A percentile compares a stretch with the other conserved stretches of the same genome.
These are phyloP conservation scores for Metschnikowia baotianmanensis DNA, from an alignment of 805 yeast genomes.

Conservation along the genomic window DNA sequence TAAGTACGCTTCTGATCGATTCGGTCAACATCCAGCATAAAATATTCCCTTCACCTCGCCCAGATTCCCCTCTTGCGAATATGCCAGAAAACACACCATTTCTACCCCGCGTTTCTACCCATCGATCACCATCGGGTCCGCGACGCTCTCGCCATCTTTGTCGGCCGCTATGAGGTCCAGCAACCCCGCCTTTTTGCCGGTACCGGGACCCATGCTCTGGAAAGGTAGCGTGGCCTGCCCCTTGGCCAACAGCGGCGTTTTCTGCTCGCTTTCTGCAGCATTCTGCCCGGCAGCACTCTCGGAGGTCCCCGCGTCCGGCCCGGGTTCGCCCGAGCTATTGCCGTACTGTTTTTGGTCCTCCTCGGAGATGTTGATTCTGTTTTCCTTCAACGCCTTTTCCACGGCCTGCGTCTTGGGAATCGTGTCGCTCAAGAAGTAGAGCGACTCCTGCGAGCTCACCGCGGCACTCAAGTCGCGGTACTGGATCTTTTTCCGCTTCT, in stretches of 20 bases:
- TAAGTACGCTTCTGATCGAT: no score
- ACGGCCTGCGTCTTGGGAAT: slow-evolving; percentile 62
- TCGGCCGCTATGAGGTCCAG: slow-evolving; percentile 29
- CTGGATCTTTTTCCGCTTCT: slow-evolving; percentile 63
- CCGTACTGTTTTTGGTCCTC: slow-evolving; percentile 14
- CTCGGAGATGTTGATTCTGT: slow-evolving; percentile 29
- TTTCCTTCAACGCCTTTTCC: slow-evolving; percentile 45
- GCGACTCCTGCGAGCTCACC: slow-evolving; percentile 55
- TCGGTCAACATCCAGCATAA: background rate
- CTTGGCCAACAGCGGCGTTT: background rate
- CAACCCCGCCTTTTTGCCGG: slow-evolving; percentile 33
- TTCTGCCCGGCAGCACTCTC: slow-evolving; percentile 4
- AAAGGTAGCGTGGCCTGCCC: slow-evolving; percentile 43
- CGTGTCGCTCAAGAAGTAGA: slow-evolving; percentile 61
- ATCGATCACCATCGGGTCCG: slow-evolving; percentile 13
- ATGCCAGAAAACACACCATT: no score
- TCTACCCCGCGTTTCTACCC: slow-evolving; percentile 1
- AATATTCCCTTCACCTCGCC: no score
- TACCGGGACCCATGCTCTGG: slow-evolving; percentile 7
- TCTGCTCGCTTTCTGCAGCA: slow-evolving; percentile 1
- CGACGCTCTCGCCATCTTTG: slow-evolving; percentile 16
- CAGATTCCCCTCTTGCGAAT: no score
- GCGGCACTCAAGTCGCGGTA: slow-evolving; percentile 70
- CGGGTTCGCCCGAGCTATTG: slow-evolving; percentile 6
- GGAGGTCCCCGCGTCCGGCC: slow-evolving; percentile 6